Conservation (phyloP, 345 rosid genomes). For the Aquilaria sinensis region DNA sequence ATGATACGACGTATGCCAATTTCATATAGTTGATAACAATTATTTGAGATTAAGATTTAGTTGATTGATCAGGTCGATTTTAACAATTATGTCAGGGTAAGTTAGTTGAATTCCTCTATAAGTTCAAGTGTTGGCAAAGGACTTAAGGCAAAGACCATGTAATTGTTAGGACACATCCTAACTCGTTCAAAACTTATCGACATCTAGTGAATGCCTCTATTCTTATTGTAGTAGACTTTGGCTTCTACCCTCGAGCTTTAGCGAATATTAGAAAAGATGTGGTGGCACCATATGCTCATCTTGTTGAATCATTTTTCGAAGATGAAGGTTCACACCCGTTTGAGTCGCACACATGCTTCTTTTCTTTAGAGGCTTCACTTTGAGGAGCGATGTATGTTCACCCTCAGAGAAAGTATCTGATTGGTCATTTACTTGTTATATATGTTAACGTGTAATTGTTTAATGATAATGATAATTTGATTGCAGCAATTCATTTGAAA, state of each 20-base stretch:
- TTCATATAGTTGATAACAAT: too few relatives aligned
- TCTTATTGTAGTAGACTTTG: conserved; percentile 73
- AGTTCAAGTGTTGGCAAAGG: conserved; percentile 72
- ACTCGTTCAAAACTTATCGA: conserved; percentile 79
- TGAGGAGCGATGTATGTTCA: too few relatives aligned
- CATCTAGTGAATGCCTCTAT: conserved; percentile 70
- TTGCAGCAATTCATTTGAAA: too few relatives aligned
- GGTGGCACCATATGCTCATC: conserved; percentile 79
- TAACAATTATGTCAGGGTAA: too few relatives aligned
- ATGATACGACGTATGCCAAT: too few relatives aligned
- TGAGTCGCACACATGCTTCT: conserved; percentile 67
- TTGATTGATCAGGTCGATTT: too few relatives aligned
- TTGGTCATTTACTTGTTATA: too few relatives aligned
- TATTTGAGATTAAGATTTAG: too few relatives aligned
- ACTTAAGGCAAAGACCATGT: conserved; percentile 89
- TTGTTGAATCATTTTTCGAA: conserved; percentile 55
- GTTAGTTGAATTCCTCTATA: conserved; percentile 37
- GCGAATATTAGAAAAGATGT: conserved; percentile 73
- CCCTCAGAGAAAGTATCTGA: too few relatives aligned
- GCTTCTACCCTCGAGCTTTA: conserved; percentile 53
- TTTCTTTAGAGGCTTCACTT: conserved; percentile 77
- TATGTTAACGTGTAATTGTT: too few relatives aligned
- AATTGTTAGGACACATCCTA: conserved; percentile 89
- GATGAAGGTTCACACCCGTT: conserved; percentile 48
- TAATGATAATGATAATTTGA: too few relatives aligned